Evolutionary conservation across 116 monocot species (phyloP).

Genomic region (Posidonia oceanica): DNA sequence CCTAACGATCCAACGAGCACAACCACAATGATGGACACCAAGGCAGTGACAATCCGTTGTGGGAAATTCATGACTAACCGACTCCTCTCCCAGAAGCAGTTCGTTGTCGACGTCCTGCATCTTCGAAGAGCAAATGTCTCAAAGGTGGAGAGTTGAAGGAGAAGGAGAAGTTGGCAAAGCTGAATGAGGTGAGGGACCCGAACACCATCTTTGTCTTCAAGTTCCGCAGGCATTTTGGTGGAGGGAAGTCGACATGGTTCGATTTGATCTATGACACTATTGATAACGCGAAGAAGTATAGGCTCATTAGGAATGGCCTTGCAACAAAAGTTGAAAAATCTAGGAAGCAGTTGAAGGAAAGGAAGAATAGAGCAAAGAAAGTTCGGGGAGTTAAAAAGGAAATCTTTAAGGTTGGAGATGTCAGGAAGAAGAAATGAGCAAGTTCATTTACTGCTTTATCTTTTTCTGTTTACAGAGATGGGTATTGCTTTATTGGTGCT

Average conservation of each 20-base stretch:
- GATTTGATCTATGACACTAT: constrained; percentile 30
- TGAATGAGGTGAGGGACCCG: constrained; percentile 34
- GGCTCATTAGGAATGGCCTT: constrained; percentile 47
- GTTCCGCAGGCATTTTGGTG: constrained; percentile 39
- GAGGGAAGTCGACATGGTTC: constrained; percentile 41
- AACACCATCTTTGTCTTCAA: constrained; percentile 31
- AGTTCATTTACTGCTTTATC: no score
- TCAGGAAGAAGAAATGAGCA: no score
- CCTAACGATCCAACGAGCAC: constrained; percentile 1
- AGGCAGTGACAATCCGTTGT: constrained; percentile 23
- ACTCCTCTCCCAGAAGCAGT: constrained; percentile 32
- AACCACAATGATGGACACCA: constrained; percentile 16
- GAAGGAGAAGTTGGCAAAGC: constrained; percentile 30
- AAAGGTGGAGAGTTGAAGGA: constrained; percentile 46
- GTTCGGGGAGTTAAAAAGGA: constrained; percentile 90
- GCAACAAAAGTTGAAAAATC: constrained; percentile 83
- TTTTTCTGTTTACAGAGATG: no score
- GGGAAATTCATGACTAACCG: constrained; percentile 40
- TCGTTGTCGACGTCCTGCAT: constrained; percentile 54
- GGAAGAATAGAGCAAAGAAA: constrained; percentile 80
- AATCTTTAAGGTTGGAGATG: background rate
- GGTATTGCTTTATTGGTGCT: no score
- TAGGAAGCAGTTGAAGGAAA: constrained; percentile 80
- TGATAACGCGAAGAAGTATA: constrained; percentile 34
- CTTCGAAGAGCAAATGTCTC: constrained; percentile 59